These are phyloP conservation scores for Hypoxylon sp. DNA, from an alignment of 2,329 filamentous ascomycete species.

Conservation along the genomic window DNA sequence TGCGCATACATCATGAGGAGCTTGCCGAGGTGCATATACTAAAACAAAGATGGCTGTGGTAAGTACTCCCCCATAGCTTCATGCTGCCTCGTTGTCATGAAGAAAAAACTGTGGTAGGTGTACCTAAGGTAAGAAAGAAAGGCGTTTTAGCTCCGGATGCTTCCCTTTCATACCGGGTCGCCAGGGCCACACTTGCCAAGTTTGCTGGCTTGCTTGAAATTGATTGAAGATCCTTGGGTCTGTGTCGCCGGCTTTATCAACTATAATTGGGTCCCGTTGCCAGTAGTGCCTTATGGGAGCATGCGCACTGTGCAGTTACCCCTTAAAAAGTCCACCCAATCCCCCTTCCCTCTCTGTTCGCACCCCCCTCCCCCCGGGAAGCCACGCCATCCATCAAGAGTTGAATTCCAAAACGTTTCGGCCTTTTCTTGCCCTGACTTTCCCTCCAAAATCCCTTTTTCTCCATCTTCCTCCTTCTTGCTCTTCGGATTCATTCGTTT, in stretches of 20 bases:
- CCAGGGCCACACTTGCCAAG: slow-evolving; percentile 27
- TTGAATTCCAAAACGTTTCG: slow-evolving; percentile 57
- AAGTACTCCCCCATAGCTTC: neutral
- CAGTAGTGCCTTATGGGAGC: slow-evolving; percentile 18
- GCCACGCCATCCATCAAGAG: slow-evolving; percentile 52
- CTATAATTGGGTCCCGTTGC: slow-evolving; percentile 27
- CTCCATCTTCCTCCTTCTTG: slow-evolving; percentile 50
- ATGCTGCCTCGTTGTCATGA: neutral
- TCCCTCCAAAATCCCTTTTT: slow-evolving; percentile 45
- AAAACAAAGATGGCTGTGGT: slow-evolving; percentile 17
- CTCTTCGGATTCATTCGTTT: slow-evolving; percentile 58
- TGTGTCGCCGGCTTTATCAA: slow-evolving; percentile 28
- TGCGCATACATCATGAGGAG: slow-evolving; percentile 17
- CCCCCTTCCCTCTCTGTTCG: slow-evolving; percentile 49
- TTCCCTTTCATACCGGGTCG: slow-evolving; percentile 25
- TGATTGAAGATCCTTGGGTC: slow-evolving; percentile 41
- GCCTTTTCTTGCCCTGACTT: slow-evolving; percentile 55
- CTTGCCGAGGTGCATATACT: slow-evolving; percentile 24
- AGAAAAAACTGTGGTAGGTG: no score
- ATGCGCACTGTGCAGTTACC: slow-evolving; percentile 36
- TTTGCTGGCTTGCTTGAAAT: slow-evolving; percentile 43
- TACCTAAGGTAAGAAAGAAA: no score
- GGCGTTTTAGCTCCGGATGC: slow-evolving; percentile 34
- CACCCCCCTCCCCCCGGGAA: slow-evolving; percentile 44
- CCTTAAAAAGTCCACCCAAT: slow-evolving; percentile 49